Percentiles rank a stretch among this genome's conserved stretches.
phyloP scores from a whole-genome alignment of 2,329 filamentous ascomycete genomes.

The Beauveria australis region DNA sequence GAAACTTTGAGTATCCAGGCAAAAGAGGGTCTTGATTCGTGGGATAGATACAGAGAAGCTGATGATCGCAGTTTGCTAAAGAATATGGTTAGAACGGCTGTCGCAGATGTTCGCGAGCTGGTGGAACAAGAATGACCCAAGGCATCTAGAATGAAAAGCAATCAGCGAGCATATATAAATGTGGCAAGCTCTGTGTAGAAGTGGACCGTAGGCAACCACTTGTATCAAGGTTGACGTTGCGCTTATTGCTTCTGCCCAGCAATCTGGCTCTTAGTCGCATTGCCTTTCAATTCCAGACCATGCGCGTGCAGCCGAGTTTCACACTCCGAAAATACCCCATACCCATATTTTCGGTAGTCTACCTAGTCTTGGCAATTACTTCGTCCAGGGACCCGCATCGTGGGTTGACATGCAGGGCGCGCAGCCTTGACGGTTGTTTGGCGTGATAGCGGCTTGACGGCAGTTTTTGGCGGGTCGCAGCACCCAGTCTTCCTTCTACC shows the following conservation, averaged over 20 bases:
- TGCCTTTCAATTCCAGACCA: too few relatives aligned
- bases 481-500: background rate
- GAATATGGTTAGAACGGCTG: conserved; percentile 72
- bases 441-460: background rate
- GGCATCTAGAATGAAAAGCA: background rate
- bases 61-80: conserved; percentile 81
- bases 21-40: conserved; percentile 76
- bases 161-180: background rate
- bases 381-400: background rate
- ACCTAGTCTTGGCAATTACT: too few relatives aligned
- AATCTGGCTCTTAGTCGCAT: too few relatives aligned
- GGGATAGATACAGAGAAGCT: conserved; percentile 79
- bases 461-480: background rate
- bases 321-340: too few relatives aligned
- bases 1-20: conserved; percentile 89
- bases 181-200: too few relatives aligned
- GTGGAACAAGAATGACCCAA: conserved; percentile 28
- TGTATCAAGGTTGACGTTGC: too few relatives aligned
- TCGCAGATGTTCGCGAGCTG: conserved; percentile 49
- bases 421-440: background rate
- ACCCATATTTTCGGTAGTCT: too few relatives aligned
- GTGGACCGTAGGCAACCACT: too few relatives aligned
- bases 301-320: too few relatives aligned
- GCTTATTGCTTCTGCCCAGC: too few relatives aligned
- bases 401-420: conserved; percentile 8